Conservation (phyloP, 148 eudicot genomes). For the Camellia granthamiana region DNA sequence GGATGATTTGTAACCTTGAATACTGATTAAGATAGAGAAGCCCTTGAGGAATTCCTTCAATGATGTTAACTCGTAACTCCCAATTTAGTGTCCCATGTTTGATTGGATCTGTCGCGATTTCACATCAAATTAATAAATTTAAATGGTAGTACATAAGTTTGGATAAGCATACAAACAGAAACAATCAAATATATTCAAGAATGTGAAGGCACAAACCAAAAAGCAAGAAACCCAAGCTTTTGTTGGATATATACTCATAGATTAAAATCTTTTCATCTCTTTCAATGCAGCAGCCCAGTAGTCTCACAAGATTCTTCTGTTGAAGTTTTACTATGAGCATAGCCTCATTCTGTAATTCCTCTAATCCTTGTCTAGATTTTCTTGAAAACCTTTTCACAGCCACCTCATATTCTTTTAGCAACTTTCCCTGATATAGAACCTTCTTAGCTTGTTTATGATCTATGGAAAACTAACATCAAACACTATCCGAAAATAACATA, state of each 20-base stretch:
- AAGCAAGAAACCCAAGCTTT: constrained; percentile 9
- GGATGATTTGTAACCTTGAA: constrained; percentile 33
- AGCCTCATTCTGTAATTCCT: constrained; percentile 7
- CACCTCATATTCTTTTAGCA: neutral
- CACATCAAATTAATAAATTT: neutral
- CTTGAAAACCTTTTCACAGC: constrained; percentile 11
- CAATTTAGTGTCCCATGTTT: neutral
- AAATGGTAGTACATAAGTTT: no score
- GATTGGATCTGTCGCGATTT: neutral
- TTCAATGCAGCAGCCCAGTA: constrained; percentile 7
- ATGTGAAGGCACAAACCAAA: neutral
- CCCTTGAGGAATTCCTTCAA: neutral
- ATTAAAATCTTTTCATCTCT: constrained; percentile 10
- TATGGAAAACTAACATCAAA: no score
- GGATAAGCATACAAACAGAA: neutral
- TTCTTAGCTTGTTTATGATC: no score
- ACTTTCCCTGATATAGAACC: neutral
- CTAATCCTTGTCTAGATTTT: constrained; percentile 1
- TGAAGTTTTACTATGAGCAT: constrained; percentile 6
- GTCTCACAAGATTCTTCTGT: constrained; percentile 8
- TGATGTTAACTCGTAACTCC: neutral
- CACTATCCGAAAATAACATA: no score
- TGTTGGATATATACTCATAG: constrained; percentile 10
- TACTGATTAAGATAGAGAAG: constrained; percentile 30
- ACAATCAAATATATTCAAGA: neutral